Percentiles rank a stretch among this genome's conserved stretches.
Evolutionary conservation across 257 asterid species (phyloP).

Genomic region (Scutellaria minor): DNA sequence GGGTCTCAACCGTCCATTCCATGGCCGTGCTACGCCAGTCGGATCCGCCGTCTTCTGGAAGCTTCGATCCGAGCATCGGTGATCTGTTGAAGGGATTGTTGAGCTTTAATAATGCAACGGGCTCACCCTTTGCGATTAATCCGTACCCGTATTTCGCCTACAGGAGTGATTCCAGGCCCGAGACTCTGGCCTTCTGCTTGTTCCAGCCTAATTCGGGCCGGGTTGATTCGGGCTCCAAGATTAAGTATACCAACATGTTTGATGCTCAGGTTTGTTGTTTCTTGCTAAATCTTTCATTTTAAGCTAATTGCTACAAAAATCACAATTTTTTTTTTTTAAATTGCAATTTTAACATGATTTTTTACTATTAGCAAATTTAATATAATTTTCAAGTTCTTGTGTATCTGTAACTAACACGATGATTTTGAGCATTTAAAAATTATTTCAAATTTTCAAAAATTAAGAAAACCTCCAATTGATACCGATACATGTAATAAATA

Average conservation of each 20-base stretch:
- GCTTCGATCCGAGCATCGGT: constrained; percentile 53
- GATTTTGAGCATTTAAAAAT: too few relatives aligned
- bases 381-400: too few relatives aligned
- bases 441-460: too few relatives aligned
- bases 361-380: too few relatives aligned
- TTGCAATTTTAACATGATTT: too few relatives aligned
- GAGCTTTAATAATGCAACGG: constrained; percentile 56
- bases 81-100: constrained; percentile 65
- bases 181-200: constrained; percentile 73
- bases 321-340: too few relatives aligned
- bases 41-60: constrained; percentile 73
- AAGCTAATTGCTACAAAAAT: not conserved
- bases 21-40: constrained; percentile 65
- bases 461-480: too few relatives aligned
- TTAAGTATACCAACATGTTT: constrained; percentile 74
- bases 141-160: constrained; percentile 81
- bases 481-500: too few relatives aligned
- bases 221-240: constrained; percentile 59
- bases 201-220: constrained; percentile 74
- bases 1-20: constrained; percentile 76
- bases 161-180: constrained; percentile 68
- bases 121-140: constrained; percentile 70
- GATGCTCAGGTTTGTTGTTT: constrained; percentile 68
- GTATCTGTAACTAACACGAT: too few relatives aligned
- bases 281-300: not conserved